These are phyloP conservation scores for Candida argentea DNA, from an alignment of 805 yeast species.

Conservation along the genomic window DNA sequence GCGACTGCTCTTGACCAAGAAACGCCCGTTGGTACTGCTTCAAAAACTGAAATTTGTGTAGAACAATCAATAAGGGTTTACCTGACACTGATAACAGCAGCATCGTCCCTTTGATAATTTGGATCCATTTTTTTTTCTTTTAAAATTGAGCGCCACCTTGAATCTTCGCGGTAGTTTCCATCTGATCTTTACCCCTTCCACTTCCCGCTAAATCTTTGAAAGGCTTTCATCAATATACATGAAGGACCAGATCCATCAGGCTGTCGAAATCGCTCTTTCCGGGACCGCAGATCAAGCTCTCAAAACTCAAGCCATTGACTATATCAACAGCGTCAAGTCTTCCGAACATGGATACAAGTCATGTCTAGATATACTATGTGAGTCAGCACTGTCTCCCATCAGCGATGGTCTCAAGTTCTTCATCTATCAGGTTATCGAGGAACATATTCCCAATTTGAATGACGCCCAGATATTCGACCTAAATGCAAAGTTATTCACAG, in stretches of 20 bases:
- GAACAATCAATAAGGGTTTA: too few species aligned
- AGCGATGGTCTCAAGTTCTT: slow-evolving; percentile 55
- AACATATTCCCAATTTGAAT: slow-evolving; percentile 35
- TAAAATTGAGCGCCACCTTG: too few species aligned
- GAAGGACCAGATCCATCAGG: slow-evolving; percentile 72
- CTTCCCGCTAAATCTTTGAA: too few species aligned
- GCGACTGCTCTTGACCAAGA: too few species aligned
- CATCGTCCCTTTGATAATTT: too few species aligned
- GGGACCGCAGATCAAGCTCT: slow-evolving; percentile 53
- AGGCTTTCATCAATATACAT: too few species aligned
- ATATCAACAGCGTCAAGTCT: slow-evolving; percentile 42
- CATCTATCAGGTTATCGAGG: slow-evolving; percentile 59
- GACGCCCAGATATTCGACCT: slow-evolving; percentile 37
- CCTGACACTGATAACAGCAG: too few species aligned
- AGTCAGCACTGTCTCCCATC: slow-evolving; percentile 15
- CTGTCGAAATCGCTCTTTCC: slow-evolving; percentile 73
- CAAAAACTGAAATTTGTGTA: too few species aligned
- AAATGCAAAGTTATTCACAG: slow-evolving; percentile 38
- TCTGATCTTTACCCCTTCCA: too few species aligned
- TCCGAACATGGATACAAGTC: slow-evolving; percentile 48
- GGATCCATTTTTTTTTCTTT: too few species aligned
- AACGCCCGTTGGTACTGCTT: too few species aligned
- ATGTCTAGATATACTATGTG: slow-evolving; percentile 38
- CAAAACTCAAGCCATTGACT: slow-evolving; percentile 44
- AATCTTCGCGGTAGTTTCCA: too few species aligned